Base-by-base conservation (phyloP, 148 eudicot genomes). In the Cornus suecica region DNA sequence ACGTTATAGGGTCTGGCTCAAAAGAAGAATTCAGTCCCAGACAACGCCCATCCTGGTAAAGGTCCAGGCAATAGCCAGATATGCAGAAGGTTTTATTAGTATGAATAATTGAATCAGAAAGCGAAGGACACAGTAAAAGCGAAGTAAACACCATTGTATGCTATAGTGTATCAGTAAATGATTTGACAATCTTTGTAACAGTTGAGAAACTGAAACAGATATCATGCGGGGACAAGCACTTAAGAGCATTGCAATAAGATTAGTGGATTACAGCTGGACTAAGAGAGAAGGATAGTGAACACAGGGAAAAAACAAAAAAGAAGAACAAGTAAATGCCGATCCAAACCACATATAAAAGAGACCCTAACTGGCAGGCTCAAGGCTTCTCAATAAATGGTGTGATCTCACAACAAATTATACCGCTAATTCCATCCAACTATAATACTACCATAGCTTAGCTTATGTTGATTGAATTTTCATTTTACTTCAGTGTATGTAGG, bases 11-110 rank as follows among this genome's bases (percentile, higher is more conserved):
- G 45, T 88, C 88, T 62, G 90, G 86, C 60, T 90, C 97, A 69
- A 67, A 65, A 65, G 90, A 79, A 74, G 89, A 82, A 85, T 74
- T 89, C 69, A 79, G 65, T n/a, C 91, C 94, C 75, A 88, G 76
- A 74, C 90, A 83, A 76, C 84, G 88, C 66, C 86, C 97, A 77
- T 93, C 92, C 99, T 96, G 88, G 83, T 67, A 45, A 61, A 68
- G 24, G 65, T 56, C 34, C 72, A 69, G 65, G 66, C 70, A 65
- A 68, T 25, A 71, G 76, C 51, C 66, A 66, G 54, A 48, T 48
- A 48, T 48, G 20, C 18, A 48, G 18, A 48, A 48, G 42, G 9
- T 48, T 16, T 48, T 16, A 48, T 48, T 16, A 48, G 54, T 48
- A 48, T 18, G 32, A 83, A 68, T 73, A 28, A 30, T 54, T 24